phyloP scores from a whole-genome alignment of 257 asterid species.

The Galeopsis tetrahit region DNA sequence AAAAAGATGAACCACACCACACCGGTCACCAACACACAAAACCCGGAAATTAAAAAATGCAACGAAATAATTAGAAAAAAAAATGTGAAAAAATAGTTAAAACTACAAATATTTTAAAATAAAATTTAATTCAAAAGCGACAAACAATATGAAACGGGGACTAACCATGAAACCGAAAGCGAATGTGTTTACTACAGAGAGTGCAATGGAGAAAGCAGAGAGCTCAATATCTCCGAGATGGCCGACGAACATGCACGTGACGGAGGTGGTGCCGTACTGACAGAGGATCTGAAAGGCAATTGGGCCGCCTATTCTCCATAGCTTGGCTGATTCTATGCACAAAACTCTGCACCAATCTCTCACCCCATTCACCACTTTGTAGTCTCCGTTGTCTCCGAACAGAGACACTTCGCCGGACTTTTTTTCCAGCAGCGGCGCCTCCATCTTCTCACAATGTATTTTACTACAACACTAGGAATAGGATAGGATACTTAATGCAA shows the following conservation, averaged over 20 bases:
- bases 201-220: slow-evolving; percentile 69
- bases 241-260: slow-evolving; percentile 68
- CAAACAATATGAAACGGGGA: background rate
- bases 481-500: too few species aligned
- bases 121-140: background rate
- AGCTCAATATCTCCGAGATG: slow-evolving; percentile 76
- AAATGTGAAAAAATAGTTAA: too few species aligned
- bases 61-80: too few species aligned
- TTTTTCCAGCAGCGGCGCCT: slow-evolving; percentile 56
- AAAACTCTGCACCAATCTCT: slow-evolving; percentile 54
- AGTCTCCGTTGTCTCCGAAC: slow-evolving; percentile 64
- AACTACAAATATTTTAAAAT: too few species aligned
- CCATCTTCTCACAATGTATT: slow-evolving; percentile 36
- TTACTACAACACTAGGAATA: too few species aligned
- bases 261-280: slow-evolving; percentile 55
- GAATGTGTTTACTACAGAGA: slow-evolving; percentile 63
- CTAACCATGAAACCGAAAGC: slow-evolving; percentile 74
- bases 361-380: slow-evolving; percentile 49
- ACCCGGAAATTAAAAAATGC: too few species aligned
- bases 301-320: slow-evolving; percentile 74
- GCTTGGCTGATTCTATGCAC: slow-evolving; percentile 59
- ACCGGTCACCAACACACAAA: too few species aligned
- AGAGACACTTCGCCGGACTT: slow-evolving; percentile 34
- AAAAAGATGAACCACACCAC: too few species aligned
- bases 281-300: slow-evolving; percentile 73